Base-by-base conservation (phyloP, 2,329 filamentous ascomycete species). In the Domatiomyces globalis region DNA sequence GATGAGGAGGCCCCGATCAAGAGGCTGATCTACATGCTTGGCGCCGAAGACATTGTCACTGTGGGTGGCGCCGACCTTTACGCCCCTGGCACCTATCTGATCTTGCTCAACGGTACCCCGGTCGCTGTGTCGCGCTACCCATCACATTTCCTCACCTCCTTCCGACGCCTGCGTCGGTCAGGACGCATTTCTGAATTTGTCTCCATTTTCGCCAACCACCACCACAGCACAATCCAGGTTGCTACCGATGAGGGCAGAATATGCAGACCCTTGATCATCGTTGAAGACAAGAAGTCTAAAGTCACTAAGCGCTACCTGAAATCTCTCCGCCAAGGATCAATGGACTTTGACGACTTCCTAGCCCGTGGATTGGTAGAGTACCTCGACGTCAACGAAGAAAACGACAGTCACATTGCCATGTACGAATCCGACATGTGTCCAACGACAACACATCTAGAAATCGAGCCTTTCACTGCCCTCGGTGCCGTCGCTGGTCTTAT, bases 241-340 rank as follows among this genome's bases (percentile, higher is more conserved):
- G 92, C 92, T 8, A 96, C 92, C 0, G 92, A 98, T 61, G 92
- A 98, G 73, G 92, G 92, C 9, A 83, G 92, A 51, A 95, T 98
- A 57, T 98, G 94, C 69, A 81, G 94, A 51, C 92, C 92, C 1
- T 83, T 96, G 57, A 95, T 98, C 59, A 85, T 98, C 46, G 90
- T 96, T 9, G 89, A 95, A 67, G 85, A 92, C 57, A 81, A 84
- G 55, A 82, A 84, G 63, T 83, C 90, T 15, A 89, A 83, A 64
- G 81, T 98, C 50, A 87, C 81, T 49, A 73, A 77, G 15, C 79
- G 83, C 48, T 88, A 95, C 63, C 74, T 98, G 12, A 80, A 85
- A 59, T 79, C 88, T 33, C 71, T 98, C 25, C 85, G 92, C 52
- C 82, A 84, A 56, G 89, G 89, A 10, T 85, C 81, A 33, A 84